Evolutionary conservation across 2,329 filamentous ascomycete genomes (phyloP), one percentile per base, ranked within the genome.

Genomic region (Ceratocystiopsis minuta): DNA sequence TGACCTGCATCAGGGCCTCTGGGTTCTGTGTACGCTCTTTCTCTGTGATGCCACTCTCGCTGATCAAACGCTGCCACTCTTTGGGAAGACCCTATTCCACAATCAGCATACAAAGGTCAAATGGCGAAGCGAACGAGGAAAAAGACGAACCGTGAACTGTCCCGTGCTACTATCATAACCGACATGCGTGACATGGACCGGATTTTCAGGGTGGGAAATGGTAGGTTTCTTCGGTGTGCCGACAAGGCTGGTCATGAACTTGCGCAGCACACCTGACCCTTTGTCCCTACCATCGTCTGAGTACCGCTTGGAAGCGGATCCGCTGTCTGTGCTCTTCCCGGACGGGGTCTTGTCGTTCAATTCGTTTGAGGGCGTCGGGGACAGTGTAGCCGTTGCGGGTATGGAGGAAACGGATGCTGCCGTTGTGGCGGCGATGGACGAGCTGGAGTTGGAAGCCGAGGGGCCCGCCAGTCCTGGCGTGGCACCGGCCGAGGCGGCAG

Each of bases 181-280:
- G 50, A 98, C 90, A 60, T 98, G 90, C 44, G 88, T 96, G 53
- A 98, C 84, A 62, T 96, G 90, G 46, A 96, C 86, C 39, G 90
- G 90, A 54, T 98, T 96, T 60, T 94, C 87, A 42, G 90, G 90
- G 34, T 86, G 84, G n/a, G 90, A 96, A 53, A 98, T 98, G 59
- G 88, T 76, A 38, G 90, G 85, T 49, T 86, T 84, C 60, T 87
- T 83, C 41, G 83, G 86, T 33, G 86, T 88, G 50, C 83, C 81
- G 45, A 92, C 77, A 46, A 79, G 57, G 57, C 79, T 88, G 58
- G 78, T 88, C 66, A 94, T 78, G 54, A 93, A 86, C 51, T 92
- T 92, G 54, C 83, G 73, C 47, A 78, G 60, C 46, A 78, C 65
- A 45, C 62, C 60, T 3, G 67, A 63, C 15, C 67, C 64, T 54